Percentiles rank a stretch among this genome's conserved stretches.
phyloP scores from a whole-genome alignment of 495 filamentous ascomycete species.

The Amphirosellinia nigrospora region DNA sequence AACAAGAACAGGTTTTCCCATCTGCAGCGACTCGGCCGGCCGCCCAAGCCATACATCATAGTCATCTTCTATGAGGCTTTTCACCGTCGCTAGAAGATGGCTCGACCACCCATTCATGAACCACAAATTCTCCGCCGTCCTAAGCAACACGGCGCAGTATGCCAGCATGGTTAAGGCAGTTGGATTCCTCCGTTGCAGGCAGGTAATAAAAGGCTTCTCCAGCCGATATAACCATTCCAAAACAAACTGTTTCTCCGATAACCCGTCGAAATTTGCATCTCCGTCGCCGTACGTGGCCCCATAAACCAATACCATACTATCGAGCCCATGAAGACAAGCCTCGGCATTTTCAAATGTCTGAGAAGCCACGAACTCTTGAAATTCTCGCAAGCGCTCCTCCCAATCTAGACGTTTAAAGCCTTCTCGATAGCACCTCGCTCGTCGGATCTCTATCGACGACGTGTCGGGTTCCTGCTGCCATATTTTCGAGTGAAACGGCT shows the following conservation, averaged over 20 bases:
- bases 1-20: not conserved
- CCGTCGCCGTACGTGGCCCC: not conserved
- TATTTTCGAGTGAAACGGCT: not conserved
- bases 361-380: not conserved
- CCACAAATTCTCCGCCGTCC: not conserved
- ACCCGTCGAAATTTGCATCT: not conserved
- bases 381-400: not conserved
- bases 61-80: not conserved
- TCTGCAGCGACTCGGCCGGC: not conserved
- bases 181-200: not conserved
- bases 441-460: not conserved
- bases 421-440: not conserved
- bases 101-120: not conserved
- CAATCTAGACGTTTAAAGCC: conserved; percentile 3
- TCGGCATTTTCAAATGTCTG: not conserved
- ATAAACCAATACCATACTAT: not conserved
- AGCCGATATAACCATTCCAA: conserved; percentile 14
- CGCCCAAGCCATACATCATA: not conserved
- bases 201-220: not conserved
- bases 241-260: conserved; percentile 17
- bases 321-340: not conserved
- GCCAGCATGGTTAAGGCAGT: not conserved
- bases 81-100: not conserved
- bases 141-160: conserved; percentile 5
- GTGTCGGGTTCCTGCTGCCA: too few relatives aligned